These are phyloP conservation scores for Aspergillus sp. DNA, from an alignment of 2,329 filamentous ascomycete species.

Conservation along the genomic window DNA sequence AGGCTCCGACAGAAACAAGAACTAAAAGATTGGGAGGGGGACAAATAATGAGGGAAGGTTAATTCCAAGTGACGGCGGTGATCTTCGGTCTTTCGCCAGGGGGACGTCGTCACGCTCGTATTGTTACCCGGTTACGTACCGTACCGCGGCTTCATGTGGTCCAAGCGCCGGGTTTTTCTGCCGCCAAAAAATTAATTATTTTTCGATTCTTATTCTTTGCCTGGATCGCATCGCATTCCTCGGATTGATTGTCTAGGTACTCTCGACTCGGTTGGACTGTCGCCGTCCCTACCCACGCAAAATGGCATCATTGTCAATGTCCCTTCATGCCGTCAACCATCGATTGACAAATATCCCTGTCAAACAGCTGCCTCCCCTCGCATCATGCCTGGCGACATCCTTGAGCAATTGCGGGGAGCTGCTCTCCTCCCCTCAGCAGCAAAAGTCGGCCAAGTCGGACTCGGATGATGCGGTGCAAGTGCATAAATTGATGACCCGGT, in stretches of 20 bases:
- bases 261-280: neutral
- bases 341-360: constrained; percentile 67
- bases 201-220: neutral
- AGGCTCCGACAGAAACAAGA: constrained; percentile 9
- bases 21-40: neutral
- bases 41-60: neutral
- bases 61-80: constrained; percentile 4
- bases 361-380: constrained; percentile 71
- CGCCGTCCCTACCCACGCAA: constrained; percentile 7
- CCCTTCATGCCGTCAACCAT: constrained; percentile 45
- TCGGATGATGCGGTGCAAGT: constrained; percentile 69
- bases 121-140: constrained; percentile 16
- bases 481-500: constrained; percentile 77
- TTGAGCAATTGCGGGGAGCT: constrained; percentile 57
- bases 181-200: constrained; percentile 6
- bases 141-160: constrained; percentile 31
- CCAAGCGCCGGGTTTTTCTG: constrained; percentile 1
- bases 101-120: constrained; percentile 5
- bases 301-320: constrained; percentile 36
- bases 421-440: constrained; percentile 61
- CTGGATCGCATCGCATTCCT: no score
- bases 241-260: neutral
- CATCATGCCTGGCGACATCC: constrained; percentile 64
- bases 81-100: constrained; percentile 20
- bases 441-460: constrained; percentile 60